Evolutionary conservation across 495 filamentous ascomycete species (phyloP).

Genomic region (Aspergillus saccharolyticus): DNA sequence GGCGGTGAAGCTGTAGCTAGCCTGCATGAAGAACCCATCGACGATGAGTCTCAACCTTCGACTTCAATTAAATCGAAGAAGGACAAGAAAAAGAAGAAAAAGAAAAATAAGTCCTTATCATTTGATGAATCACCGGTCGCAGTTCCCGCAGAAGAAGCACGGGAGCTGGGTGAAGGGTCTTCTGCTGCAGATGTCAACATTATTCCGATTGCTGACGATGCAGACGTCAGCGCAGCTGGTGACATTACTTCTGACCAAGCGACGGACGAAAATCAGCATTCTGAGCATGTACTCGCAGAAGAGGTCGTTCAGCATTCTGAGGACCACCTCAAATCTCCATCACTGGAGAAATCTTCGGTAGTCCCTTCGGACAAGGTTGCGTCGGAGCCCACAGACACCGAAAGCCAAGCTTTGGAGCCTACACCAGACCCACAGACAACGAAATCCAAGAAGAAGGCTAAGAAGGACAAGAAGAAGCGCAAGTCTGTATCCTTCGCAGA

Average conservation of each 20-base stretch:
- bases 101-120: conserved; percentile 27
- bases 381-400: conserved; percentile 1
- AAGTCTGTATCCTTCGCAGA: conserved; percentile 22
- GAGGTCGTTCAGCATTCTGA: not conserved
- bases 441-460: conserved; percentile 42
- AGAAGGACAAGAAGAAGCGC: conserved; percentile 37
- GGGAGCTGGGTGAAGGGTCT: conserved; percentile 1
- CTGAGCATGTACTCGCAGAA: not conserved
- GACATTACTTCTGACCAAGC: not conserved
- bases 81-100: conserved; percentile 31
- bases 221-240: conserved; percentile 4
- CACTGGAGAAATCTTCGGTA: not conserved
- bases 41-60: conserved; percentile 10
- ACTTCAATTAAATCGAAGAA: conserved; percentile 17
- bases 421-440: conserved; percentile 14
- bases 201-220: conserved; percentile 21
- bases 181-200: conserved; percentile 21
- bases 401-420: conserved; percentile 3
- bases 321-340: not conserved
- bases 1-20: not conserved
- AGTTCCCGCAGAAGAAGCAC: not conserved
- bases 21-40: not conserved
- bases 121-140: conserved; percentile 15
- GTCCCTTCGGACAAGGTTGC: not conserved
- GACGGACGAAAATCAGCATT: not conserved